Evolutionary conservation across 2,329 filamentous ascomycete genomes (phyloP).

Genomic region (Chaetomiaceae sp.): DNA sequence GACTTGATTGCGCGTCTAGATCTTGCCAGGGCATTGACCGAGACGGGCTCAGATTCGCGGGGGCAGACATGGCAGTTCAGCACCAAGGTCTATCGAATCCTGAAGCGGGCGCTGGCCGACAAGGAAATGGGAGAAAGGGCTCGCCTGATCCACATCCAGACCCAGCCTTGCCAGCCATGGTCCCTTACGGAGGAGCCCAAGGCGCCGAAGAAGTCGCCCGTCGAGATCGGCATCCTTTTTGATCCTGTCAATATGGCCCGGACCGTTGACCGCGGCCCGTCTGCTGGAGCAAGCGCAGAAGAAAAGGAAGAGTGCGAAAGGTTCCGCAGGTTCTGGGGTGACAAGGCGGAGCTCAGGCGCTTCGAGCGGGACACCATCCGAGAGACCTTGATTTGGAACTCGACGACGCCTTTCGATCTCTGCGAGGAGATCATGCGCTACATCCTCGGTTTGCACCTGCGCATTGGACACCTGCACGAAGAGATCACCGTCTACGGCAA

Average conservation of each 20-base stretch:
- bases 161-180: constrained; percentile 42
- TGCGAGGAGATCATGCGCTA: constrained; percentile 76
- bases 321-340: constrained; percentile 92
- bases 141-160: constrained; percentile 59
- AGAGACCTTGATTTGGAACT: constrained; percentile 84
- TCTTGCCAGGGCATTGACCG: constrained; percentile 8
- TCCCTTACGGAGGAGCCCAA: constrained; percentile 38
- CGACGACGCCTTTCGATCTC: constrained; percentile 59
- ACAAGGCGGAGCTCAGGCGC: constrained; percentile 84
- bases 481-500: constrained; percentile 50
- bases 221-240: constrained; percentile 66
- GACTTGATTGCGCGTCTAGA: constrained; percentile 44
- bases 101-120: constrained; percentile 71
- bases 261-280: constrained; percentile 80
- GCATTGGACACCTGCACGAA: constrained; percentile 44
- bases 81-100: constrained; percentile 56
- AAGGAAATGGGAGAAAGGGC: constrained; percentile 72
- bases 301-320: constrained; percentile 74
- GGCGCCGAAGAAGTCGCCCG: constrained; percentile 16
- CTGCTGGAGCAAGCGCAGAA: constrained; percentile 54
- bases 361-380: constrained; percentile 94
- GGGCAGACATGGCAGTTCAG: constrained; percentile 44
- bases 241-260: constrained; percentile 69
- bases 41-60: constrained; percentile 33
- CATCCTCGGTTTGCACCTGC: constrained; percentile 65